Base-by-base conservation (phyloP, 108 stramenopile genomes). In the Fragilaria crotonensis region DNA sequence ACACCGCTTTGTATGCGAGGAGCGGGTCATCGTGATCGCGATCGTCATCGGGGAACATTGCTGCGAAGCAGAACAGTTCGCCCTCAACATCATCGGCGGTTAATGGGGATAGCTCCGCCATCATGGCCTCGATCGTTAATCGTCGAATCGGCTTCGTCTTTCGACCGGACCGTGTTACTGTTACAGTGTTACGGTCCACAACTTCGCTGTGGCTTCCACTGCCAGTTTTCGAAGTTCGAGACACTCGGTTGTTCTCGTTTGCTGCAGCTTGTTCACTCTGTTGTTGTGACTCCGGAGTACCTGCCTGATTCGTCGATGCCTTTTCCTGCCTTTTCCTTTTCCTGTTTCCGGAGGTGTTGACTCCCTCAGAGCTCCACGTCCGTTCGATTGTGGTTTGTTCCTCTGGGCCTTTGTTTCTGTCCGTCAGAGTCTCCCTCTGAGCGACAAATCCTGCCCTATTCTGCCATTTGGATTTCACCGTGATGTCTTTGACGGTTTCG, bases 401-500 rank as follows among this genome's bases (percentile, higher is more conserved):
- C n/a, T n/a, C n/a, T n/a, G n/a, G n/a, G n/a, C n/a, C n/a, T n/a
- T n/a, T n/a, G n/a, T n/a, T n/a, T n/a, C n/a, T n/a, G n/a, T n/a
- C n/a, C n/a, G n/a, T n/a, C n/a, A n/a, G n/a, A n/a, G n/a, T 41
- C 14, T 41, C 36, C 36, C 36, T 41, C 36, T 41, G 36, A 41
- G 36, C 14, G 7, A 41, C 30, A 19, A 33, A 33, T 4, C 54
- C 33, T 2, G 33, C n/a, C 2, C 19, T 36, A 1, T 19, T 31
- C 51, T 60, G 59, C 59, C 59, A 54, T 3, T 27, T n/a, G 17
- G 58, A 59, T 4, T 28, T 47, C 3, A 31, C 30, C 36, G 36
- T 41, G 36, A 41, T 41, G 36, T 41, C 36, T 41, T 41, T 41
- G 1, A 60, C 30, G 3, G 74, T 75, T 25, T 67, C 70, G 48